Percentiles rank a stretch among this genome's conserved stretches.
phyloP scores from a whole-genome alignment of 805 yeast genomes.

The Cyberlindnera euphorbiae region DNA sequence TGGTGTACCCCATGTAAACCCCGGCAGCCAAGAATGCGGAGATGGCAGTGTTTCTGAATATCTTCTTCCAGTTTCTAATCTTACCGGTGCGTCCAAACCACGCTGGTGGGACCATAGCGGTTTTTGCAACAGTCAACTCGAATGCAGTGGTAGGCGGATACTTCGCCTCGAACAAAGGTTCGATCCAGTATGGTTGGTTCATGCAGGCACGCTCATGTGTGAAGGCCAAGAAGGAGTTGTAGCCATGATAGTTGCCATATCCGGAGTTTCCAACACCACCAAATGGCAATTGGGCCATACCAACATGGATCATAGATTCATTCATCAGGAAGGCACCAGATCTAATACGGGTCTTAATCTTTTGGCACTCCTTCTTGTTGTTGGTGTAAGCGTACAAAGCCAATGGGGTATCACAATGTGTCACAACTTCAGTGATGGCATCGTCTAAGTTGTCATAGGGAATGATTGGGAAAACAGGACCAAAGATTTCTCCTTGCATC shows the following conservation, averaged over 20 bases:
- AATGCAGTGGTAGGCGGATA: constrained; percentile 54
- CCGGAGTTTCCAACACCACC: constrained; percentile 92
- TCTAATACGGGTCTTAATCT: constrained; percentile 49
- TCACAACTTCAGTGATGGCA: constrained; percentile 39
- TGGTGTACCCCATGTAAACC: constrained; percentile 13
- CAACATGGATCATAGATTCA: constrained; percentile 71
- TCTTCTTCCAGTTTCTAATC: constrained; percentile 19
- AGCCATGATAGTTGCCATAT: constrained; percentile 77
- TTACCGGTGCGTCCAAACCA: constrained; percentile 35
- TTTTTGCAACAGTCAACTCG: constrained; percentile 28
- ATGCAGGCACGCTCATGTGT: constrained; percentile 68
- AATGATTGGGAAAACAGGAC: constrained; percentile 78
- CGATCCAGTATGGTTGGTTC: constrained; percentile 62
- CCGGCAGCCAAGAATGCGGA: constrained; percentile 13
- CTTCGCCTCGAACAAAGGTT: constrained; percentile 50
- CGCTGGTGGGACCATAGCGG: constrained; percentile 29
- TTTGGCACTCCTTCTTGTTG: constrained; percentile 39
- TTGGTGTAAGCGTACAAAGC: constrained; percentile 69
- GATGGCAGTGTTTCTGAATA: constrained; percentile 13
- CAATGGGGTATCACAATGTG: constrained; percentile 68
- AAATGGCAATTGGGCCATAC: constrained; percentile 66
- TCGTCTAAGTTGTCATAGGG: constrained; percentile 42
- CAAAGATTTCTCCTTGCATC: constrained; percentile 78
- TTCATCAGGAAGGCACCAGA: constrained; percentile 50
- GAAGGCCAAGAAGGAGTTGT: constrained; percentile 58